A percentile compares a stretch with the other conserved stretches of the same genome.
These are phyloP conservation scores for Chenopodium quinoa DNA, from an alignment of 148 eudicot genomes.

Conservation along the genomic window DNA sequence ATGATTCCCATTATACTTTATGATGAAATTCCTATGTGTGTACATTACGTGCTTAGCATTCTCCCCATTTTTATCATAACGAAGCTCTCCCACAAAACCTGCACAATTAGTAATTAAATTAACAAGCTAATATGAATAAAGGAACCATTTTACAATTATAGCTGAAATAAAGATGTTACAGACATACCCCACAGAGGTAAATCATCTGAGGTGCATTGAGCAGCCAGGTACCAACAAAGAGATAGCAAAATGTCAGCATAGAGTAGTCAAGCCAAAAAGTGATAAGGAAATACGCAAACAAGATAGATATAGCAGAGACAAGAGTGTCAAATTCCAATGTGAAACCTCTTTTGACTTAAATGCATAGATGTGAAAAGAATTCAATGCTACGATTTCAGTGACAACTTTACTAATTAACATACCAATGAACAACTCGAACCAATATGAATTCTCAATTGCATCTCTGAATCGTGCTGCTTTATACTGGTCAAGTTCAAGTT, in stretches of 20 bases:
- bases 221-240: slow-evolving; percentile 17
- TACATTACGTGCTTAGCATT: slow-evolving; percentile 61
- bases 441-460: slow-evolving; percentile 83
- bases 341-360: neutral
- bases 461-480: slow-evolving; percentile 80
- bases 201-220: slow-evolving; percentile 30
- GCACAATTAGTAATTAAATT: neutral
- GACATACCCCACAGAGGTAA: slow-evolving; percentile 39
- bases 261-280: neutral
- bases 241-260: slow-evolving; percentile 30
- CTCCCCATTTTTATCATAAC: slow-evolving; percentile 61
- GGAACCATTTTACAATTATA: slow-evolving; percentile 25
- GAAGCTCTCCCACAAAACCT: slow-evolving; percentile 87
- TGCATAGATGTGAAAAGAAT: neutral
- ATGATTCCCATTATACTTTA: slow-evolving; percentile 71
- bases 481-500: slow-evolving; percentile 71
- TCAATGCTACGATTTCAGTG: neutral
- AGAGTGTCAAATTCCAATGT: slow-evolving; percentile 4
- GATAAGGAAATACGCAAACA: neutral
- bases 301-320: neutral
- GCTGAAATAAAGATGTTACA: slow-evolving; percentile 26
- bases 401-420: slow-evolving; percentile 24
- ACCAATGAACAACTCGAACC: slow-evolving; percentile 98
- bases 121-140: slow-evolving; percentile 11
- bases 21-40: slow-evolving; percentile 58